Conservation (phyloP, 2,329 filamentous ascomycete species). For the Neurospora sp. region DNA sequence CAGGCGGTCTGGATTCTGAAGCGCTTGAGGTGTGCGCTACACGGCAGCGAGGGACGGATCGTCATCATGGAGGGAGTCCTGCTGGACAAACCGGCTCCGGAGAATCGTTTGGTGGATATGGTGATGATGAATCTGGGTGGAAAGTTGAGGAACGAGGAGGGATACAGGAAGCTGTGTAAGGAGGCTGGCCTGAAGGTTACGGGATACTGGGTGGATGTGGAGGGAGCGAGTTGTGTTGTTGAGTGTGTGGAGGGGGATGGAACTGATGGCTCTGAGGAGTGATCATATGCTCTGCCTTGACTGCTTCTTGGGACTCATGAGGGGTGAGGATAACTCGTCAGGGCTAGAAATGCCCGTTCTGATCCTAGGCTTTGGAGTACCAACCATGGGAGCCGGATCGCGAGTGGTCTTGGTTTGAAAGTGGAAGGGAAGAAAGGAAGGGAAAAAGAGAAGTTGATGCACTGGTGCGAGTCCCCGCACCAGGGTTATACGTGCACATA, state of each 20-base stretch:
- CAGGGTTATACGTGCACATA: not conserved
- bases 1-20: slow-evolving; percentile 13
- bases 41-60: slow-evolving; percentile 14
- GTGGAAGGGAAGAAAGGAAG: not conserved
- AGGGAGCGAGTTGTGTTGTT: slow-evolving; percentile 11
- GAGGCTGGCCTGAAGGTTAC: slow-evolving; percentile 14
- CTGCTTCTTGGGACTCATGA: not conserved
- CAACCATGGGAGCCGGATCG: not conserved
- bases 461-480: not conserved
- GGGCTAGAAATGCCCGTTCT: not conserved
- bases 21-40: slow-evolving; percentile 14
- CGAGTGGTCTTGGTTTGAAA: not conserved
- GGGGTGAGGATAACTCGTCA: not conserved
- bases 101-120: slow-evolving; percentile 16
- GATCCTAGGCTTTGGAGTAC: not conserved
- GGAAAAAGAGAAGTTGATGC: not conserved
- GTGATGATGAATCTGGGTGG: slow-evolving; percentile 19
- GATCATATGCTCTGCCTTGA: not conserved
- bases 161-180: not conserved
- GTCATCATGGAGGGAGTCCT: slow-evolving; percentile 18
- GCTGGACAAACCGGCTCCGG: slow-evolving; percentile 11
- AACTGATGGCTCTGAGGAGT: not conserved
- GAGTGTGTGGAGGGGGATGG: slow-evolving; percentile 11
- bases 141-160: slow-evolving; percentile 15
- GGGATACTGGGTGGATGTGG: slow-evolving; percentile 8